Percentiles rank a stretch among this genome's conserved stretches.
These are phyloP conservation scores for Sporopachydermia cereana DNA, from an alignment of 1,139 yeast genomes.

Conservation along the genomic window DNA sequence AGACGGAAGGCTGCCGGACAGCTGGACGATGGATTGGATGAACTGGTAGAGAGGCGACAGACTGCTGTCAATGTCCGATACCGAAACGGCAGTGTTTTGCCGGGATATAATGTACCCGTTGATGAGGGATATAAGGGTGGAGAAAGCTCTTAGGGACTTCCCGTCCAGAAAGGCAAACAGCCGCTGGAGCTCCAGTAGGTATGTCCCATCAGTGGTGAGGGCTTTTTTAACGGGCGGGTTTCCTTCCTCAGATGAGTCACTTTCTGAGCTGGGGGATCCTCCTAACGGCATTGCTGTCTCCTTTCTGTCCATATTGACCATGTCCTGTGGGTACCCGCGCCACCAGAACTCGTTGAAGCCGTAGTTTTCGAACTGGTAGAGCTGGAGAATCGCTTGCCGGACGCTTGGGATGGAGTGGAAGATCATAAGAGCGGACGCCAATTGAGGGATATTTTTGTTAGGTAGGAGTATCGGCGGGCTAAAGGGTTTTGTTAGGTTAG, in stretches of 20 bases:
- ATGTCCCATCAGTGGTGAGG: not conserved
- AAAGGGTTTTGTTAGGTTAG: not conserved
- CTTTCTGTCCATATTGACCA: not conserved
- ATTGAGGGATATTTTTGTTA: slow-evolving; percentile 1
- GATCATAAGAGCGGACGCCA: not conserved
- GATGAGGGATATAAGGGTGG: not conserved
- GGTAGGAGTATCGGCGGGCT: slow-evolving; percentile 2
- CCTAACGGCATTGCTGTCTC: not conserved
- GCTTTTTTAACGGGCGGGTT: not conserved
- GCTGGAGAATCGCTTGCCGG: slow-evolving; percentile 21
- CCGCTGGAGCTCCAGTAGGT: not conserved
- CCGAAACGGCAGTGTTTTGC: not conserved
- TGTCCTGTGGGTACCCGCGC: not conserved
- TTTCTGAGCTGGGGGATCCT: not conserved
- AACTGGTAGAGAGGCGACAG: not conserved
- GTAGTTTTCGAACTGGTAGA: slow-evolving; percentile 19
- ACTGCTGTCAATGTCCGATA: not conserved
- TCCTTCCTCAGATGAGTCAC: not conserved
- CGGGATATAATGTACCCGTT: not conserved
- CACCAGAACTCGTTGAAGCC: slow-evolving; percentile 1
- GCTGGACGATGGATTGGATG: not conserved
- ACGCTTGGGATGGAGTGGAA: not conserved
- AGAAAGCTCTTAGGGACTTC: not conserved
- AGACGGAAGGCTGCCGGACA: not conserved
- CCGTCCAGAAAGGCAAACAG: not conserved